Percentiles rank a stretch among this genome's conserved stretches.
Conservation (phyloP, 805 yeast species). For the baker's yeast (Saccharomyces cerevisiae) region DNA sequence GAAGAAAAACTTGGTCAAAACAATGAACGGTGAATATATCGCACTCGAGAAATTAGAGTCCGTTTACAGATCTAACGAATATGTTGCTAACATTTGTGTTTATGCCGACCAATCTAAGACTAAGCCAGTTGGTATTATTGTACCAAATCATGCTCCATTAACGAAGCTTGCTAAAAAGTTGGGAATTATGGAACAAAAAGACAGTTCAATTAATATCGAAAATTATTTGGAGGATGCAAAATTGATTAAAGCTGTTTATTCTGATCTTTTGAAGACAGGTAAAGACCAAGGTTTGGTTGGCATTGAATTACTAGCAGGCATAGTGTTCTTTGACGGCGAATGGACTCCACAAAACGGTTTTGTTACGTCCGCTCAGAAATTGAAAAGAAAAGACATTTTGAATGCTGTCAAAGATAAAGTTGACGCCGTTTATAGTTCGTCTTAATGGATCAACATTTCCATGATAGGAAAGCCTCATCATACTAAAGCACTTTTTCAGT, state of each 20-base stretch:
- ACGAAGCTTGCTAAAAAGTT: slow-evolving; percentile 51
- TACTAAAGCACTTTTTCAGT: not conserved
- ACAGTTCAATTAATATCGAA: slow-evolving; percentile 34
- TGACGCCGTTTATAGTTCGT: slow-evolving; percentile 46
- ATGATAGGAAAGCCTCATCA: not conserved
- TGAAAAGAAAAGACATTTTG: slow-evolving; percentile 86
- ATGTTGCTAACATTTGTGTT: slow-evolving; percentile 77
- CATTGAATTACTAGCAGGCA: slow-evolving; percentile 75
- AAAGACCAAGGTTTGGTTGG: slow-evolving; percentile 73
- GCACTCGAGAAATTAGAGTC: slow-evolving; percentile 94
- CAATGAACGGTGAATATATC: slow-evolving; percentile 93
- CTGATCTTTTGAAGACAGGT: slow-evolving; percentile 65
- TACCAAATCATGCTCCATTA: slow-evolving; percentile 67
- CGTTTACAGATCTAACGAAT: slow-evolving; percentile 72
- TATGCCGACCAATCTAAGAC: slow-evolving; percentile 84
- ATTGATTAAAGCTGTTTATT: slow-evolving; percentile 45
- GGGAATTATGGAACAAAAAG: slow-evolving; percentile 41
- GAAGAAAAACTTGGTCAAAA: slow-evolving; percentile 91
- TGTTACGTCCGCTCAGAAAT: slow-evolving; percentile 91
- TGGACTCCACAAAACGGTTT: slow-evolving; percentile 97
- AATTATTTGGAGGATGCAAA: slow-evolving; percentile 46
- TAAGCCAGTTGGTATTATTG: slow-evolving; percentile 85
- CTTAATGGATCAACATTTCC: not conserved
- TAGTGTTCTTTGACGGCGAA: slow-evolving; percentile 75
- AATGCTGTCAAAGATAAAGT: slow-evolving; percentile 59